A percentile compares a stretch with the other conserved stretches of the same genome.
These are phyloP conservation scores for Hansenula lynferdii DNA, from an alignment of 1,139 yeast genomes.

Conservation along the genomic window DNA sequence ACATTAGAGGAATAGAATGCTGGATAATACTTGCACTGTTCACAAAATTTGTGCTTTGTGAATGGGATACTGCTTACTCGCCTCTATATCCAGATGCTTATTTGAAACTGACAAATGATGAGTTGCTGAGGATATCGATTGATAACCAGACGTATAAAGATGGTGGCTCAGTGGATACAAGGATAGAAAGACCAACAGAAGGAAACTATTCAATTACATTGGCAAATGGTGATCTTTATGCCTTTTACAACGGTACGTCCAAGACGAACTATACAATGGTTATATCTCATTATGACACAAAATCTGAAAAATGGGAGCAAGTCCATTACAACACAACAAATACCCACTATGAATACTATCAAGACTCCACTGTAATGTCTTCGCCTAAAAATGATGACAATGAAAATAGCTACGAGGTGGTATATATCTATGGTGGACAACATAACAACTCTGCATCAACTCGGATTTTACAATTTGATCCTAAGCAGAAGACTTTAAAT, in stretches of 20 bases:
- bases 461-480: conserved; percentile 34
- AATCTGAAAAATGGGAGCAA: conserved; percentile 21
- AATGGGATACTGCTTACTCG: conserved; percentile 36
- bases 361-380: conserved; percentile 33
- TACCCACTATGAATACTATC: conserved; percentile 16
- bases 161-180: conserved; percentile 23
- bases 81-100: conserved; percentile 34
- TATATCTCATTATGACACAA: conserved; percentile 17
- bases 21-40: background rate
- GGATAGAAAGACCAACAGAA: conserved; percentile 19
- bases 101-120: conserved; percentile 31
- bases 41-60: background rate
- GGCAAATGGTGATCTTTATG: conserved; percentile 22
- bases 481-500: conserved; percentile 26
- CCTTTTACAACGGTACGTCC: conserved; percentile 19
- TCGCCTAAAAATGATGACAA: conserved; percentile 29
- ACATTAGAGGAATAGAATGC: background rate
- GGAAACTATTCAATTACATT: conserved; percentile 18
- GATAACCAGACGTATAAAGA: background rate
- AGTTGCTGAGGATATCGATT: conserved; percentile 28
- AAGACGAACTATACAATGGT: too few relatives aligned
- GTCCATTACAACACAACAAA: conserved; percentile 17
- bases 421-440: conserved; percentile 48
- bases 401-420: conserved; percentile 26
- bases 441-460: conserved; percentile 26